Base-by-base conservation (phyloP, 495 filamentous ascomycete species). In the Pyrenula massariospora region DNA sequence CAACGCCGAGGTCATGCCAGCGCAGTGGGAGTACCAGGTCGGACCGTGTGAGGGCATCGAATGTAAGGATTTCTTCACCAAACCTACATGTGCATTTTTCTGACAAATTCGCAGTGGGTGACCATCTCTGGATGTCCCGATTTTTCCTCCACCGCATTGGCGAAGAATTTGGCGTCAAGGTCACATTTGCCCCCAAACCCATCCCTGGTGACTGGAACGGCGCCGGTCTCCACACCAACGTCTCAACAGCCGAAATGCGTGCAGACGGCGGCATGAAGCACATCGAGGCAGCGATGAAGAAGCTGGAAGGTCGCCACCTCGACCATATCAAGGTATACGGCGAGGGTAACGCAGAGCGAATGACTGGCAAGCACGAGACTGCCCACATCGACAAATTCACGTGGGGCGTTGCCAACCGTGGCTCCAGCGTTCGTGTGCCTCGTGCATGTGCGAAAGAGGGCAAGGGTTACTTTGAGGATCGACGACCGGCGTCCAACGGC, bases 121-220 rank as follows among this genome's bases (percentile, higher is more conserved):
- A 98, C 73, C 86, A 96, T 58, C 88, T 98, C 68, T 98, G 94
- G 93, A 80, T 96, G 66, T 88, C 93, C 59, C 91, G 93, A 58
- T 97, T 91, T 82, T 81, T 98, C 63, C 91, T 96, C 61, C 83
- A 91, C 84, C 90, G 93, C 61, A 88, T 97, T 59, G 88, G 94
- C 58, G 93, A 98, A 70, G 93, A 96, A 67, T 96, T 96, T 67
- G 93, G 93, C 71, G 89, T 85, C 73, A 89, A 90, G 80, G 89
- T 97, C 60, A 94, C 93, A 52, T 89, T 97, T 74, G 82, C 90
- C 67, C 93, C 93, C 69, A 98, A 98, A 86, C 93, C 93, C 63
- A 95, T 98, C 71, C 88, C 91, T 60, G 93, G 93, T 69, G 91
- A 97, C 77, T 98, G 93, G 93, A 98, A 98, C 83, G 94, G 93